phyloP scores from a whole-genome alignment of 495 filamentous ascomycete species.

The Aspergillus nanangensis region DNA sequence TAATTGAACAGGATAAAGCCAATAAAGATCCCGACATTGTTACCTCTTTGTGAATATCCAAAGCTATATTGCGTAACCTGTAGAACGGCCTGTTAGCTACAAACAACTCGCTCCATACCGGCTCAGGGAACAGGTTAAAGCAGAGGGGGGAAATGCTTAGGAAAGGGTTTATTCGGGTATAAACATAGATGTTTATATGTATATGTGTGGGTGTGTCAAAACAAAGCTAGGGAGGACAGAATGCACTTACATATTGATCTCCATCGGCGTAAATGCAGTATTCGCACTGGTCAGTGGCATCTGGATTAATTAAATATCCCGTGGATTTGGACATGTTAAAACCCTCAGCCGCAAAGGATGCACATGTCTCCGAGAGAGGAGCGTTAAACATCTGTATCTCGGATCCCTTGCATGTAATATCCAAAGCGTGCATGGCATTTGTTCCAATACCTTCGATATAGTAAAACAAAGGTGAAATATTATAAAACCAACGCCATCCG shows the following conservation, averaged over 20 bases:
- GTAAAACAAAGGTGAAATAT: slow-evolving; percentile 16
- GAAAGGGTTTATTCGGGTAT: background rate
- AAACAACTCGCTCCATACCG: background rate
- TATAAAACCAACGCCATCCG: slow-evolving; percentile 19
- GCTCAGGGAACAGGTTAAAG: background rate
- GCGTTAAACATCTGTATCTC: slow-evolving; percentile 57
- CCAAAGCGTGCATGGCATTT: slow-evolving; percentile 55
- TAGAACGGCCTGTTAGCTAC: background rate
- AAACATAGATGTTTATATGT: background rate
- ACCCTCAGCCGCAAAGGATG: slow-evolving; percentile 43
- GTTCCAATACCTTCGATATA: slow-evolving; percentile 50
- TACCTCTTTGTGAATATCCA: slow-evolving; percentile 8
- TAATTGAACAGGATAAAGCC: slow-evolving; percentile 27
- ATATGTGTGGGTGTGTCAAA: background rate
- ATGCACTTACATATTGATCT: slow-evolving; percentile 12
- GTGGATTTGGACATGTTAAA: slow-evolving; percentile 38
- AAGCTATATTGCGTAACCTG: slow-evolving; percentile 8
- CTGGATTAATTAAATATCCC: slow-evolving; percentile 50
- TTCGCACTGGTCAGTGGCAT: slow-evolving; percentile 44
- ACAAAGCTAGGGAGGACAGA: background rate
- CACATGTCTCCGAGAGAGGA: slow-evolving; percentile 51
- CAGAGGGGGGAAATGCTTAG: background rate
- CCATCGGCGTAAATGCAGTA: slow-evolving; percentile 45
- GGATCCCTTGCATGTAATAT: slow-evolving; percentile 42
- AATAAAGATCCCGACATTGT: slow-evolving; percentile 26